Conservation (phyloP, 305 asterid genomes). For the Ilex paraguariensis region DNA sequence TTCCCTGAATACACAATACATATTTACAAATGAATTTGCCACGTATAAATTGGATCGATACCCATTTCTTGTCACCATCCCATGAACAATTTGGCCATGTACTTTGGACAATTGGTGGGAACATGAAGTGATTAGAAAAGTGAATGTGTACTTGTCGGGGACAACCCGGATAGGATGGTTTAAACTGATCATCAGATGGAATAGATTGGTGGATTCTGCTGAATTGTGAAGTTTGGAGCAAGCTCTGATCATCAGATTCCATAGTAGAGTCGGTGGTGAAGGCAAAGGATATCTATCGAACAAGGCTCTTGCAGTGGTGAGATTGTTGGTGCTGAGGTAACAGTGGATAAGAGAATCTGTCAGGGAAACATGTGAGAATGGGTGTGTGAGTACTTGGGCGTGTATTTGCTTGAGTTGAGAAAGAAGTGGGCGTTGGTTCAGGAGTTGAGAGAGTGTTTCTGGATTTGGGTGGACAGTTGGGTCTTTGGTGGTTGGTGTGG, state of each 20-base stretch:
- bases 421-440: conserved; percentile 43
- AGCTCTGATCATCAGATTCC: conserved; percentile 66
- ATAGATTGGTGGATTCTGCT: conserved; percentile 40
- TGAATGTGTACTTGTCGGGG: conserved; percentile 64
- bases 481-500: conserved; percentile 25
- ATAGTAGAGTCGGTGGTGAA: conserved; percentile 53
- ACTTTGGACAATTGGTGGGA: conserved; percentile 25
- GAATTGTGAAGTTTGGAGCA: conserved; percentile 43
- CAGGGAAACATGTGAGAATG: conserved; percentile 24
- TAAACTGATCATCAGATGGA: conserved; percentile 41
- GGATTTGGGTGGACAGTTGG: conserved; percentile 20
- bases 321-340: conserved; percentile 43
- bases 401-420: conserved; percentile 55
- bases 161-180: conserved; percentile 16
- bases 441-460: conserved; percentile 36
- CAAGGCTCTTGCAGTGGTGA: conserved; percentile 35
- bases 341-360: conserved; percentile 63
- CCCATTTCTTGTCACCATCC: conserved; percentile 44
- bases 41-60: conserved; percentile 32
- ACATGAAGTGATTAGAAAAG: conserved; percentile 60
- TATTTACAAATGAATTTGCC: conserved; percentile 55
- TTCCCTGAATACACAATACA: conserved; percentile 42
- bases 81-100: conserved; percentile 50
- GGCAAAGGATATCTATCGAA: conserved; percentile 41
- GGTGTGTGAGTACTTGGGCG: conserved; percentile 47